Base-by-base conservation (phyloP, 2,329 filamentous ascomycete species). In the Lasiodiplodia hormozganensis region DNA sequence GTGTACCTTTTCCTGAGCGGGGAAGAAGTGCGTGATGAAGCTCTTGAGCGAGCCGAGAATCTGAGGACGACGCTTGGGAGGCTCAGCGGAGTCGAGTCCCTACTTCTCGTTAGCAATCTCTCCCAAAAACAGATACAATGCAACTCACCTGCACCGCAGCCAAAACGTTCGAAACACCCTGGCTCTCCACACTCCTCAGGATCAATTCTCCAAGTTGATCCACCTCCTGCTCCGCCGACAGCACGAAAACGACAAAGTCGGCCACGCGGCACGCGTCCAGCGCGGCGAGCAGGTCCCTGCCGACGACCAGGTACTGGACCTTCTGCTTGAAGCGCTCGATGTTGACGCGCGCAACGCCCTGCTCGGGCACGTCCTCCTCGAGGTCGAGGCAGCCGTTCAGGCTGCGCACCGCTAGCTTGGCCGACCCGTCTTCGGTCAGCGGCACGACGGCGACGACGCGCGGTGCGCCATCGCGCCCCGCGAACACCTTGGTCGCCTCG, bases 291-390 rank as follows among this genome's bases (percentile, higher is more conserved):
- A 98, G 80, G 71, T 97, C 91, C 68, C 90, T 86, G 73, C 89
- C 87, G 0, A 91, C 84, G 0, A 92, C 88, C 10, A 97, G 80
- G 77, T 97, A 99, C 79, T 96, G 91, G 14, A 99, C 80, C 76
- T 92, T 97, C 78, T 98, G 95, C 84, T 97, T 97, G 85, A 98
- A 99, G 38, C 96, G 88, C 70, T 97, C 94, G 74, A 98, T 85
- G 8, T 89, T 85, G 34, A 94, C 89, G 68, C 88, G 88, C 66
- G 88, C 85, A 70, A 84, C 81, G 65, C 85, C 87, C 70, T 86
- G 84, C 49, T 88, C 82, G 3, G 86, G 83, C 36, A 90, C 81
- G 43, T 91, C 88, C 64, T 86, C 83, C 68, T 93, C 87, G 68
- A 96, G 87, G 75, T 97, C 95, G 60, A 98, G 83, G 75, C 94